Evolutionary conservation across 1,139 yeast genomes (phyloP).

Genomic region (Magnusiomyces suaveolens): DNA sequence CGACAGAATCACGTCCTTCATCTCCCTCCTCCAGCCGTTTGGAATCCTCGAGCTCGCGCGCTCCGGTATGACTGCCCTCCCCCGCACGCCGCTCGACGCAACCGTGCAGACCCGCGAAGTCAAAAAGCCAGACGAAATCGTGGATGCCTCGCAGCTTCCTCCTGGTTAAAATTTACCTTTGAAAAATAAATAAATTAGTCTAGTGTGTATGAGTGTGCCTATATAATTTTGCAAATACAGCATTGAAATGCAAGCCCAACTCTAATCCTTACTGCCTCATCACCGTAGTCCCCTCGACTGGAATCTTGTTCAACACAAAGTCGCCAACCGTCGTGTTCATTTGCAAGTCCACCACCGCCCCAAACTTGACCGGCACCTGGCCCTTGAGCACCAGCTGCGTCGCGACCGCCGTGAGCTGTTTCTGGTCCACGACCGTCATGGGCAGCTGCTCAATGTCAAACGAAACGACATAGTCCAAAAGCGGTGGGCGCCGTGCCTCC

Average conservation of each 20-base stretch:
- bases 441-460: constrained; percentile 27
- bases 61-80: constrained; percentile 97
- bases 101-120: constrained; percentile 41
- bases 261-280: neutral
- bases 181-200: neutral
- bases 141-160: constrained; percentile 46
- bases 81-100: constrained; percentile 76
- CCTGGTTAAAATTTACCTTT: constrained; percentile 57
- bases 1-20: constrained; percentile 72
- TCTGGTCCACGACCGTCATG: constrained; percentile 26
- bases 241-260: too few species aligned
- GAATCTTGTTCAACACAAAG: constrained; percentile 26
- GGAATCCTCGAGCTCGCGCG: constrained; percentile 94
- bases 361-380: constrained; percentile 23
- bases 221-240: too few species aligned
- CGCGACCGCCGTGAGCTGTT: constrained; percentile 25
- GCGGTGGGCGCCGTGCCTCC: neutral
- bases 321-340: constrained; percentile 37
- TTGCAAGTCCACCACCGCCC: constrained; percentile 31
- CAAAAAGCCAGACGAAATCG: constrained; percentile 55
- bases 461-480: constrained; percentile 19
- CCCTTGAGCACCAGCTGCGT: constrained; percentile 26
- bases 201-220: neutral
- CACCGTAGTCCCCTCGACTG: constrained; percentile 22
- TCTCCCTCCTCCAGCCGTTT: constrained; percentile 85